Percentiles rank a stretch among this genome's conserved stretches.
phyloP scores from a whole-genome alignment of 1,139 yeast genomes.

The Hemisphaericaspora lyxosophila region DNA sequence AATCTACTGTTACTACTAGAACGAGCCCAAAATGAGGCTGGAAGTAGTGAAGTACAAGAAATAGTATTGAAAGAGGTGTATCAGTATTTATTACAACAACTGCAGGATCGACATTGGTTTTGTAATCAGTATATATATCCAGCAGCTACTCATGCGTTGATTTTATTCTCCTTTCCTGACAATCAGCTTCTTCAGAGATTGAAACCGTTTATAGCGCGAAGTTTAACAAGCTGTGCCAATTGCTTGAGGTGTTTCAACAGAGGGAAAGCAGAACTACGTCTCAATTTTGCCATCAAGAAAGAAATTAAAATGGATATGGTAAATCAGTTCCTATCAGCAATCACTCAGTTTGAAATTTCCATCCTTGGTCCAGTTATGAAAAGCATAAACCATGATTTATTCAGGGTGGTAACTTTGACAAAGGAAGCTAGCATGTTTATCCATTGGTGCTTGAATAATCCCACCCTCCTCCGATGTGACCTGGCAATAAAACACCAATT shows the following conservation, averaged over 20 bases:
- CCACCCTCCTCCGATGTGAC: slow-evolving; percentile 41
- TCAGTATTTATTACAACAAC: slow-evolving; percentile 23
- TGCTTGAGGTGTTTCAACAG: slow-evolving; percentile 54
- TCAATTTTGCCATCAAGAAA: slow-evolving; percentile 52
- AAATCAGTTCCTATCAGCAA: slow-evolving; percentile 47
- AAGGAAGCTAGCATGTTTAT: slow-evolving; percentile 1
- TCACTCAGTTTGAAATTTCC: slow-evolving; percentile 52
- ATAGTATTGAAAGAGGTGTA: slow-evolving; percentile 26
- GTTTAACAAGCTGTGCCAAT: slow-evolving; percentile 46
- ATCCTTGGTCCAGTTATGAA: slow-evolving; percentile 13
- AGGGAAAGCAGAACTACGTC: slow-evolving; percentile 51
- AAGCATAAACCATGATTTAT: slow-evolving; percentile 1
- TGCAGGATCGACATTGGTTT: slow-evolving; percentile 46
- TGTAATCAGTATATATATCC: slow-evolving; percentile 52
- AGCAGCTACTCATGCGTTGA: slow-evolving; percentile 52
- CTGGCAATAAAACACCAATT: slow-evolving; percentile 31
- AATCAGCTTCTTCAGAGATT: slow-evolving; percentile 44
- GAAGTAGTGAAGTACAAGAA: slow-evolving; percentile 27
- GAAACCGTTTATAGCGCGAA: slow-evolving; percentile 36
- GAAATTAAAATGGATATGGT: slow-evolving; percentile 50
- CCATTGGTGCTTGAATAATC: slow-evolving; percentile 22
- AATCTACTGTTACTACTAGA: slow-evolving; percentile 22
- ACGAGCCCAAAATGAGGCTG: slow-evolving; percentile 25
- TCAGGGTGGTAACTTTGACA: not conserved
- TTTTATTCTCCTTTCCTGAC: slow-evolving; percentile 59